Evolutionary conservation across 2,329 filamentous ascomycete species (phyloP), one percentile per base, ranked within the genome.

Genomic region (Chaetomiaceae sp.): DNA sequence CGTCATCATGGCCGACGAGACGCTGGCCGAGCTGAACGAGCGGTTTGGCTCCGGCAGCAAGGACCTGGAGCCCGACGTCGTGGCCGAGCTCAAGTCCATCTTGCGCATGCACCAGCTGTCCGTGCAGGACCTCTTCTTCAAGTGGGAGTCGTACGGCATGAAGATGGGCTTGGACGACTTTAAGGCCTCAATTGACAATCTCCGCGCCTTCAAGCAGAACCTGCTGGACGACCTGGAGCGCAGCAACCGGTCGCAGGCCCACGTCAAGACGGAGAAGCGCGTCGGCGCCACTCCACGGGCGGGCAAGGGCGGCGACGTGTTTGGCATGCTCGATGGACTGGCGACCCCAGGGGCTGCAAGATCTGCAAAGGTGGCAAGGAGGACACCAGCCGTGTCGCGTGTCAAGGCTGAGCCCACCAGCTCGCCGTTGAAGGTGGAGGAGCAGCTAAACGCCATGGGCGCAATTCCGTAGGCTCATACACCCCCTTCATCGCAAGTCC

Each of bases 81-180:
- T 88, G 54, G 71, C 76, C 43, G 90, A 96, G 68, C 73, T 98
- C 56, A 78, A 85, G 62, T 94, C 88, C 48, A 94, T 95, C 63
- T 78, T 93, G 69, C 82, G 84, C 45, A 74, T 97, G 50, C 88
- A 96, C 68, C 81, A 81, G 38, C 77, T 97, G 50, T 79, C 82
- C 14, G 75, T 83, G 27, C 83, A 97, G 64, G 93, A 97, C 63
- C 74, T 97, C 20, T 96, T 88, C 67, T 96, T 88, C 79, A 97
- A 97, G 75, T 98, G 93, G 93, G 93, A 98, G 66, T 91, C 89
- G 0, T 97, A 96, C 73, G 90, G 86, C 66, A 84, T 98, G 63
- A 95, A 91, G 67, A 89, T 97, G 83, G 88, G 90, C 19, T 71
- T 80, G 38, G 88, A 94, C 47, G 85, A 88, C 47, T 82, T 83